phyloP scores from a whole-genome alignment of 306 rosid genomes.

The Pyrus communis region DNA sequence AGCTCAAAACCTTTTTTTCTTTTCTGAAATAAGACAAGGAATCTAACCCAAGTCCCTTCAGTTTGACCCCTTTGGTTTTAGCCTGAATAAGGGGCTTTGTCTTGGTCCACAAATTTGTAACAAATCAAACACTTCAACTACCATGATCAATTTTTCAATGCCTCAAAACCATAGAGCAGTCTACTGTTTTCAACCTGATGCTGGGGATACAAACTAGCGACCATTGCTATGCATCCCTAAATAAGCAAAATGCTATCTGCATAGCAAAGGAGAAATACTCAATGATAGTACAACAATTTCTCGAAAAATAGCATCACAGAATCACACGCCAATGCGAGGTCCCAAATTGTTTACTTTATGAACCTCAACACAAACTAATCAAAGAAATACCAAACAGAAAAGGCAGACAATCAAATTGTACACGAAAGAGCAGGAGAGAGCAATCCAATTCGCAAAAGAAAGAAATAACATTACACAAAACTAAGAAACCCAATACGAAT shows the following conservation, averaged over 20 bases:
- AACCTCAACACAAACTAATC: background rate
- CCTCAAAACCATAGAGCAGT: background rate
- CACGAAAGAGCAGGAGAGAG: background rate
- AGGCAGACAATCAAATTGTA: background rate
- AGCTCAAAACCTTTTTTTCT: too few species aligned
- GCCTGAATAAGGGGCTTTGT: background rate
- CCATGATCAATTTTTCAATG: background rate
- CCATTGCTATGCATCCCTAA: background rate
- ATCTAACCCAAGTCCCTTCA: background rate
- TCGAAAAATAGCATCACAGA: background rate
- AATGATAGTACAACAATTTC: background rate
- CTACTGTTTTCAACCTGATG: background rate
- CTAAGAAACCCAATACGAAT: background rate
- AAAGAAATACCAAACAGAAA: background rate
- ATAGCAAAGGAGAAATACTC: background rate
- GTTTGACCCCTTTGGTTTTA: background rate
- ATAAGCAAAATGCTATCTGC: background rate
- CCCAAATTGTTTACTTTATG: background rate
- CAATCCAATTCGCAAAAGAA: background rate
- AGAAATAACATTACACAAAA: background rate
- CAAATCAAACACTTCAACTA: background rate
- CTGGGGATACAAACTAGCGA: background rate
- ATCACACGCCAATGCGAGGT: background rate
- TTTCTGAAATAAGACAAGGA: background rate
- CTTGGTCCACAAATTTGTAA: background rate